These are phyloP conservation scores for Candida vartiovaarae DNA, from an alignment of 805 yeast species.

Conservation along the genomic window DNA sequence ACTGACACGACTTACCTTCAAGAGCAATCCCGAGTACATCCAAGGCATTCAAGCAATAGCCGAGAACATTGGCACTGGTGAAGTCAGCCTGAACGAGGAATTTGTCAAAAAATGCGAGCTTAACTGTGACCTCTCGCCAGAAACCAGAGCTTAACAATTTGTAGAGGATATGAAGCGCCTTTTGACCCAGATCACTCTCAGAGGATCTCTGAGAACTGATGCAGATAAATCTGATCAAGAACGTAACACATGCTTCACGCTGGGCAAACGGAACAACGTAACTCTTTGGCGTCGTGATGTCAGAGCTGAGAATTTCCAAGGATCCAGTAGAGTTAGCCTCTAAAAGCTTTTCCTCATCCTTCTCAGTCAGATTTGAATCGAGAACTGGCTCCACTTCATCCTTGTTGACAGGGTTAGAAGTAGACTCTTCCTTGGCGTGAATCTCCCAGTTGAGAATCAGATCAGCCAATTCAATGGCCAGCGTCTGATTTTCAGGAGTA, in stretches of 20 bases:
- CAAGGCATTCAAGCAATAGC: slow-evolving; percentile 82
- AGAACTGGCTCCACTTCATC: slow-evolving; percentile 24
- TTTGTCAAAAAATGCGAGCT: slow-evolving; percentile 80
- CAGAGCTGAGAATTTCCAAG: slow-evolving; percentile 23
- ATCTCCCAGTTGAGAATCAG: slow-evolving; percentile 82
- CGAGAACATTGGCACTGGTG: slow-evolving; percentile 57
- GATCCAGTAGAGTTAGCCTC: slow-evolving; percentile 10
- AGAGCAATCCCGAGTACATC: slow-evolving; percentile 82
- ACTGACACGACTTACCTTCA: slow-evolving; percentile 65
- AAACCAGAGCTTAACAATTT: slow-evolving; percentile 61
- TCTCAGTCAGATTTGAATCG: slow-evolving; percentile 24
- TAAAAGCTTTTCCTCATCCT: slow-evolving; percentile 21
- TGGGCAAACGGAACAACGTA: slow-evolving; percentile 68
- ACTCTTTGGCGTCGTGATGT: slow-evolving; percentile 39
- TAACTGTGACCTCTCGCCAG: slow-evolving; percentile 90
- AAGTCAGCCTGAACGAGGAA: slow-evolving; percentile 75
- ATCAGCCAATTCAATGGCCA: slow-evolving; percentile 88
- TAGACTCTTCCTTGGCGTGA: slow-evolving; percentile 28
- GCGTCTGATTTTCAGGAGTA: slow-evolving; percentile 69
- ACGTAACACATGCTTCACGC: slow-evolving; percentile 85
- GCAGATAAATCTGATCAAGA: slow-evolving; percentile 81
- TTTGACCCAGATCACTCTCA: slow-evolving; percentile 73
- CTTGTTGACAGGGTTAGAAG: slow-evolving; percentile 6
- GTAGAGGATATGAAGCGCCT: slow-evolving; percentile 73
- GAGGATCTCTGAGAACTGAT: slow-evolving; percentile 79